Base-by-base conservation (phyloP, 345 rosid genomes). In the Turnera subulata region DNA sequence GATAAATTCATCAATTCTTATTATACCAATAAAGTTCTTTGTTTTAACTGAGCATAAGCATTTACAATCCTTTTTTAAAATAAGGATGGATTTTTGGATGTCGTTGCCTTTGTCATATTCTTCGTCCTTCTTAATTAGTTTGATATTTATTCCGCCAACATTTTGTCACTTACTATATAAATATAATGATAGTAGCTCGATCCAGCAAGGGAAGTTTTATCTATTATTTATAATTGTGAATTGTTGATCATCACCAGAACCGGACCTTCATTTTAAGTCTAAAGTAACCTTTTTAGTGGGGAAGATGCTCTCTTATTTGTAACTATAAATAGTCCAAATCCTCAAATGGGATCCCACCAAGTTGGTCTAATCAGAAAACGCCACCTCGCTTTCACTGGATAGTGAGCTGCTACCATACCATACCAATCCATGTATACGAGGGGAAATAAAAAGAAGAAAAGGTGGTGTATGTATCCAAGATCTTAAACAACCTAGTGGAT, bases 311-410 rank as follows among this genome's bases (percentile, higher is more conserved):
- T 53, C 47, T 32, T 50, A 58, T 57, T 42, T 43, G 53, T 38
- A 46, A 21, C 35, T 8, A 13, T 6, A 21, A 0, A 59, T 15
- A 47, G 59, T 68, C 68, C 63, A 66, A 74, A 61, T 66, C 69
- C 48, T 18, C 53, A 45, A 3, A 29, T 8, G 8, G 70, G 78
- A 52, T 73, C 73, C 79, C 79, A 50, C 70, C 19, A 2, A 24
- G 46, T 9, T 59, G 59, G 44, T 26, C 68, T 44, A 66, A 73
- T 63, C 25, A 67, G 55, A 23, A 71, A 57, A 56, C 17, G 62
- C 72, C 80, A 73, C 78, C 11, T 56, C 56, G 10, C 38, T 46
- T 63, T 32, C 39, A 50, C 43, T 54, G 43, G 54, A 7, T 16
- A 48, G 37, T 55, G 19, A 62, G 24, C 63, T 18, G 17, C 45